phyloP scores from a whole-genome alignment of 345 rosid genomes.

The Turnera subulata region DNA sequence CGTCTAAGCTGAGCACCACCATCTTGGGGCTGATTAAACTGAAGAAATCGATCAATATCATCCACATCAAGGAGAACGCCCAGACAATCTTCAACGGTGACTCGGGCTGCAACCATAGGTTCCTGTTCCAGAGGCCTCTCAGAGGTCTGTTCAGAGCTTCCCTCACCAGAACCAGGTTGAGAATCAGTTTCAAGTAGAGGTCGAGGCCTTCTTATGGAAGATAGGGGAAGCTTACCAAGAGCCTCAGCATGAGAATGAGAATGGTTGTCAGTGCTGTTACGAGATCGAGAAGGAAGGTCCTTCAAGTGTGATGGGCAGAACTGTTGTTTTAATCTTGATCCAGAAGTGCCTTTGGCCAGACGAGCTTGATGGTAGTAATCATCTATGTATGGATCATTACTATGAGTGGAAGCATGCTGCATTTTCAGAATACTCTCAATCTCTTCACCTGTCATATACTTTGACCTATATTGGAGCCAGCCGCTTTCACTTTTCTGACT shows the following conservation, averaged over 20 bases:
- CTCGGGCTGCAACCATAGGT: constrained; percentile 95
- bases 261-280: constrained; percentile 59
- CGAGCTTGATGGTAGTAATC: constrained; percentile 97
- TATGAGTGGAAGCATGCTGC: constrained; percentile 87
- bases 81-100: constrained; percentile 78
- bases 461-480: constrained; percentile 67
- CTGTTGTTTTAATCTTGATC: constrained; percentile 52
- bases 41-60: constrained; percentile 78
- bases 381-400: constrained; percentile 76
- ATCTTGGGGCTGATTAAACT: constrained; percentile 68
- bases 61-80: constrained; percentile 75
- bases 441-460: constrained; percentile 93
- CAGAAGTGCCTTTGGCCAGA: constrained; percentile 58
- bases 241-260: constrained; percentile 52
- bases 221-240: constrained; percentile 54
- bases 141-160: constrained; percentile 48
- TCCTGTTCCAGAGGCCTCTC: constrained; percentile 89
- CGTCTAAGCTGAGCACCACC: constrained; percentile 75
- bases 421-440: constrained; percentile 92
- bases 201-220: constrained; percentile 60
- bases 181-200: constrained; percentile 75
- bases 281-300: constrained; percentile 74
- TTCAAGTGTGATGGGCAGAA: constrained; percentile 81
- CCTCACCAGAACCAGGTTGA: constrained; percentile 46
- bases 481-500: constrained; percentile 84